A percentile compares a stretch with the other conserved stretches of the same genome.
Evolutionary conservation across 805 yeast genomes (phyloP).

Genomic region (Wickerhamomyces sydowiorum): DNA sequence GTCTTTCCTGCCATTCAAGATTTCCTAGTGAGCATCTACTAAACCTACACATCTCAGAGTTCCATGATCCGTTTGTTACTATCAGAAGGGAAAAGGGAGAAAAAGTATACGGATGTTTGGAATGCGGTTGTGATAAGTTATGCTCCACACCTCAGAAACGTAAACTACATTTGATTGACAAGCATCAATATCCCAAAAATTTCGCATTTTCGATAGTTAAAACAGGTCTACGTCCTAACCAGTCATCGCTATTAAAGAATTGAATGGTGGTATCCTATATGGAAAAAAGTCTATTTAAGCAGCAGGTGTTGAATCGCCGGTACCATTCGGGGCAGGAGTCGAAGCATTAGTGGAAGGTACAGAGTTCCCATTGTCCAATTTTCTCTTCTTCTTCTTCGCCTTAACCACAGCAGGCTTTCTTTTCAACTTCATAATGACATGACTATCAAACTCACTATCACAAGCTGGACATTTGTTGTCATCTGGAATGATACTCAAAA

Average conservation of each 20-base stretch:
- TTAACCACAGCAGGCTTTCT: constrained; percentile 51
- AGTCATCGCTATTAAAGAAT: constrained; percentile 5
- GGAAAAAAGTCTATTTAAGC: not conserved
- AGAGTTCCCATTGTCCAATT: constrained; percentile 24
- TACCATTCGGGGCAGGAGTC: not conserved
- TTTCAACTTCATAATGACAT: constrained; percentile 49
- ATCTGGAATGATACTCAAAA: constrained; percentile 62
- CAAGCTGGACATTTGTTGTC: constrained; percentile 80
- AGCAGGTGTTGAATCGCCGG: not conserved
- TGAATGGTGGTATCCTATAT: too few species aligned
- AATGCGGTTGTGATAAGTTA: constrained; percentile 31
- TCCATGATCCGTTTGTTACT: constrained; percentile 36
- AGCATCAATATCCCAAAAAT: constrained; percentile 42
- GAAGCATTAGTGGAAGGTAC: not conserved
- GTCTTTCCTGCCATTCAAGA: not conserved
- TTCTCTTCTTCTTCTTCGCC: constrained; percentile 30
- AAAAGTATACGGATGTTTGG: constrained; percentile 38
- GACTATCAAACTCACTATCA: constrained; percentile 66
- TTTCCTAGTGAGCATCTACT: not conserved
- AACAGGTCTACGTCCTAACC: constrained; percentile 20
- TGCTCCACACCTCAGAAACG: constrained; percentile 37
- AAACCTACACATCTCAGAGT: not conserved
- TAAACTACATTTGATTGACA: constrained; percentile 41
- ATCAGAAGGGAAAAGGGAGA: constrained; percentile 34
- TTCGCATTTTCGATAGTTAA: constrained; percentile 27